Evolutionary conservation across 2,329 filamentous ascomycete species (phyloP), one percentile per base, ranked within the genome.

Genomic region (Fusarium veterinarium): DNA sequence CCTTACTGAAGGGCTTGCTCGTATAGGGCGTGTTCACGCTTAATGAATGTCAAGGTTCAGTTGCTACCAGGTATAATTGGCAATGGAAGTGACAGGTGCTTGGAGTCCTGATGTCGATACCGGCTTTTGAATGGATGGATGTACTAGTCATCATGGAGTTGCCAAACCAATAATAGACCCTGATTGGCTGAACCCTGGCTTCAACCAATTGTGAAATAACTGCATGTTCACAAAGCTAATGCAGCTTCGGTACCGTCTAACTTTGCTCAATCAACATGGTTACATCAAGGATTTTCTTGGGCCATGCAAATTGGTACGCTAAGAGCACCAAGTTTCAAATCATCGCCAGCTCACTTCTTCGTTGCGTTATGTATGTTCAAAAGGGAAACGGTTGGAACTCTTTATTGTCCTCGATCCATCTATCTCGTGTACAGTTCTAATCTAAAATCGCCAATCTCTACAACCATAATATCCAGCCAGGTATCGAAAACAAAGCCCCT

Each of bases 401-500:
- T 17, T 33, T 45, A 42, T 38, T 37, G 28, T n/a, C 63, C n/a
- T 62, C 35, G n/a, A 30, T 49, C 53, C 33, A 28, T 71, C 58
- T 66, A 64, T 35, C 30, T 42, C 51, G 48, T 51, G 38, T 56
- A 51, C 30, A n/a, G 41, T 30, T 74, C 55, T 60, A 46, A 17
- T 49, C 44, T 60, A 57, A 44, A 7, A 42, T 59, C 40, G 28
- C 41, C 45, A 60, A 28, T 20, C 42, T 53, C 55, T 64, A 72
- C 56, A 57, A 38, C n/a, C 48, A 69, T n/a, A 52, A 41, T 33
- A 60, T 68, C 46, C 11, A 35, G 37, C 30, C 41, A 67, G 61
- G 63, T 67, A 76, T 69, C 48, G 14, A 23, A 64, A 60, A 55
- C 19, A 25, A 53, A 55, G 16, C 51, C 35, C 40, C 33, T 40